phyloP scores from a whole-genome alignment of 106 monocot species.

The Dioscorea alata region DNA sequence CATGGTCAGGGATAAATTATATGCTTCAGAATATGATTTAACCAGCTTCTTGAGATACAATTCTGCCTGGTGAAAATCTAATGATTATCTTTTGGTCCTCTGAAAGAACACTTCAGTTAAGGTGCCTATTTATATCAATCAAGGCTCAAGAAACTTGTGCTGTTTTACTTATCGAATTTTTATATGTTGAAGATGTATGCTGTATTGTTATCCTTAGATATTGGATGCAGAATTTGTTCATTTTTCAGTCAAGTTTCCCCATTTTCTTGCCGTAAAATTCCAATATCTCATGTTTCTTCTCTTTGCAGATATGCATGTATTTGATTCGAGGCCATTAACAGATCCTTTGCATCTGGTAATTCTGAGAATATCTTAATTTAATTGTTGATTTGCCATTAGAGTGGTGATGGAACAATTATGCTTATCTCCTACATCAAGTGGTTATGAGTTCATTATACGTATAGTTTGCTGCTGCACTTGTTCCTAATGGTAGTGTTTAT shows the following conservation, averaged over 20 bases:
- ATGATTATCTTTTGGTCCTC: background rate
- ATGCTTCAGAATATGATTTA: too few species aligned
- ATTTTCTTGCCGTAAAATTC: background rate
- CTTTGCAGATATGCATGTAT: conserved; percentile 82
- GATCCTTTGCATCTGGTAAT: conserved; percentile 84
- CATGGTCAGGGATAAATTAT: too few species aligned
- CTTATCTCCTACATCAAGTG: too few species aligned
- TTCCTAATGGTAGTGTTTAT: conserved; percentile 10
- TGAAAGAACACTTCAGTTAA: background rate
- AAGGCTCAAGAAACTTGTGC: background rate
- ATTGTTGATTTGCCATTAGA: too few species aligned
- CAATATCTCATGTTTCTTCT: background rate
- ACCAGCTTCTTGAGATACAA: background rate
- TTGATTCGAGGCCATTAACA: conserved; percentile 63
- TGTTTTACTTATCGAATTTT: background rate
- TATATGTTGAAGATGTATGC: background rate
- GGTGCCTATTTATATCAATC: background rate
- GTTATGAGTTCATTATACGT: too few species aligned
- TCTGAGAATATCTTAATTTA: background rate
- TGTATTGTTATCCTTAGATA: background rate
- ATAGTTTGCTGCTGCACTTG: background rate
- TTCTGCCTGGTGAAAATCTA: background rate
- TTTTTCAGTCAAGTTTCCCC: background rate
- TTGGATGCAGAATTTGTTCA: background rate
- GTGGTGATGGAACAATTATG: too few species aligned